Evolutionary conservation across 768 basidiomycete species (phyloP), one percentile per base, ranked within the genome.

Genomic region (Lentinula sp.): DNA sequence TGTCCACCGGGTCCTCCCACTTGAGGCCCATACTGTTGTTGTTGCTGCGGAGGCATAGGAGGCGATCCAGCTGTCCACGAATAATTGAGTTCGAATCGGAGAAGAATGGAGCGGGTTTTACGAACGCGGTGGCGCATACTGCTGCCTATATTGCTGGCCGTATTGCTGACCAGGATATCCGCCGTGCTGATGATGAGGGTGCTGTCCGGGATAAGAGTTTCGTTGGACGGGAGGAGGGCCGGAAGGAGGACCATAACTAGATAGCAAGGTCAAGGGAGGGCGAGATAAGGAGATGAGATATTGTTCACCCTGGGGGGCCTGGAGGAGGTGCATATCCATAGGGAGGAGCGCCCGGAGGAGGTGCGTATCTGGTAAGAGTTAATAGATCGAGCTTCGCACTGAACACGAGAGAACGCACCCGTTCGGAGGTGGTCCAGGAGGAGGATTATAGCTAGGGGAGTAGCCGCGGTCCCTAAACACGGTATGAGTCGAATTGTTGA

Each of bases 21-120:
- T 55, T 85, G 84, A 9, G 85, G 83, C 1, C 87, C 85, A 64
- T 87, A 90, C 62, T 79, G 69, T 66, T 92, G 90, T 33, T 80
- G 73, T 46, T 81, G 76, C 4, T 75, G 66, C 1, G 87, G 86
- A 13, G 87, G 86, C 68, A 71, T 76, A 7, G 76, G 78, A 50
- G 85, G 83, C 37, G 80, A 77, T 0, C 78, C 77, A 42, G 28
- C 37, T 51, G 54, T n/a, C 8, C 42, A 41, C 43, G 37, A 52
- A 58, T 51, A 3, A 28, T 28, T 28, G 43, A 48, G 67, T 33
- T 62, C 66, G 18, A 66, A 4, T 9, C n/a, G 36, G 0, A 36
- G 12, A n/a, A 18, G 23, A 9, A 37, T 18, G 53, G 18, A 6
- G 6, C 10, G 53, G 23, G 13, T n/a, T 39, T n/a, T 7, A 66